These are phyloP conservation scores for Wickerhamia fluorescens DNA, from an alignment of 805 yeast species.

Conservation along the genomic window DNA sequence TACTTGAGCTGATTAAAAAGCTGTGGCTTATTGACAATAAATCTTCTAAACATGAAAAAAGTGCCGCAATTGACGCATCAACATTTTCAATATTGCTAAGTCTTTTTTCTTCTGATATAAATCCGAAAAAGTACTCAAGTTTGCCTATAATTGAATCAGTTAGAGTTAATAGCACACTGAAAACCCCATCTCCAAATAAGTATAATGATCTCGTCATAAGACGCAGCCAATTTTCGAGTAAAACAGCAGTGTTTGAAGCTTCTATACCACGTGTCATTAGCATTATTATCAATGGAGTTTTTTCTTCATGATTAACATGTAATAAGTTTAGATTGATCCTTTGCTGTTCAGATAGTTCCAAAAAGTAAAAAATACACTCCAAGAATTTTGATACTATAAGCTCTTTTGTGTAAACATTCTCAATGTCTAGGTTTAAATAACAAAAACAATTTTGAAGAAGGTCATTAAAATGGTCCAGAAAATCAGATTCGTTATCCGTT, in stretches of 20 bases:
- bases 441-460: conserved; percentile 31
- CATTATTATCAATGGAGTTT: conserved; percentile 29
- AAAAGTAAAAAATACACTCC: conserved; percentile 19
- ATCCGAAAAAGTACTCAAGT: conserved; percentile 24
- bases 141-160: conserved; percentile 44
- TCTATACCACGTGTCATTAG: conserved; percentile 46
- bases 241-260: conserved; percentile 34
- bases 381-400: conserved; percentile 20
- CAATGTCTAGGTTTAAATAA: conserved; percentile 9
- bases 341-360: conserved; percentile 23
- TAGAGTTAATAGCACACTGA: conserved; percentile 48
- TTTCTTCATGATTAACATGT: conserved; percentile 14
- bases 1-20: conserved; percentile 32
- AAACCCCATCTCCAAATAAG: conserved; percentile 44
- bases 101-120: conserved; percentile 12
- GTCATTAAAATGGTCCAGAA: conserved; percentile 36
- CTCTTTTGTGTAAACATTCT: conserved; percentile 16
- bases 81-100: conserved; percentile 20
- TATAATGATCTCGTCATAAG: conserved; percentile 46
- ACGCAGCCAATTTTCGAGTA: conserved; percentile 41
- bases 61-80: conserved; percentile 39
- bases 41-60: conserved; percentile 58
- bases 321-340: conserved; percentile 21
- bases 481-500: conserved; percentile 53
- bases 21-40: conserved; percentile 54